Conservation (phyloP, 305 asterid species). For the Rubia occidens region DNA sequence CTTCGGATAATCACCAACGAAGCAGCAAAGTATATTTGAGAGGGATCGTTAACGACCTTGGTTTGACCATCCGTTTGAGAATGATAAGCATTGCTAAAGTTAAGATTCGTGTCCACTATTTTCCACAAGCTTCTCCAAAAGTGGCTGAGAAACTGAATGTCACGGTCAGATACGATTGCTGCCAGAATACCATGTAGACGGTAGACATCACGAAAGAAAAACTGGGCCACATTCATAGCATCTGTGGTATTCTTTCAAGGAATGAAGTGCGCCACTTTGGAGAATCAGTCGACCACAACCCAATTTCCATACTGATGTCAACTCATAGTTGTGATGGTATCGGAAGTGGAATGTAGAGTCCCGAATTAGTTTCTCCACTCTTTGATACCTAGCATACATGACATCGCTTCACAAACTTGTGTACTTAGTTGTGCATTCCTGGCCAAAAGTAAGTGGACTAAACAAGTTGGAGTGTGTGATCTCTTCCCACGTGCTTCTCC, state of each 20-base stretch:
- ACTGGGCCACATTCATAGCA: not conserved
- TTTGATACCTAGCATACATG: not conserved
- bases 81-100: not conserved
- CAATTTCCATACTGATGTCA: not conserved
- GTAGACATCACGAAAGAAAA: not conserved
- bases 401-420: not conserved
- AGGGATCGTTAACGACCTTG: not conserved
- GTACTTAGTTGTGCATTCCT: not conserved
- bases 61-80: not conserved
- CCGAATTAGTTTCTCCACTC: not conserved
- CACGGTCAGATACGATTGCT: not conserved
- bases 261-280: constrained; percentile 2
- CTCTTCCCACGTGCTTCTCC: not conserved
- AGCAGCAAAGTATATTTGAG: too few species aligned
- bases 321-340: constrained; percentile 1
- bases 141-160: not conserved
- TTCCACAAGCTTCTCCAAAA: not conserved
- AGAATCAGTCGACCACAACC: not conserved
- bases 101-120: not conserved
- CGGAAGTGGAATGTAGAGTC: not conserved
- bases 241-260: not conserved
- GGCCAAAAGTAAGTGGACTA: not conserved
- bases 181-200: not conserved
- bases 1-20: too few species aligned
- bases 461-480: not conserved